Conservation (phyloP, 139 green algal species). For the Volvox reticuliferus region DNA sequence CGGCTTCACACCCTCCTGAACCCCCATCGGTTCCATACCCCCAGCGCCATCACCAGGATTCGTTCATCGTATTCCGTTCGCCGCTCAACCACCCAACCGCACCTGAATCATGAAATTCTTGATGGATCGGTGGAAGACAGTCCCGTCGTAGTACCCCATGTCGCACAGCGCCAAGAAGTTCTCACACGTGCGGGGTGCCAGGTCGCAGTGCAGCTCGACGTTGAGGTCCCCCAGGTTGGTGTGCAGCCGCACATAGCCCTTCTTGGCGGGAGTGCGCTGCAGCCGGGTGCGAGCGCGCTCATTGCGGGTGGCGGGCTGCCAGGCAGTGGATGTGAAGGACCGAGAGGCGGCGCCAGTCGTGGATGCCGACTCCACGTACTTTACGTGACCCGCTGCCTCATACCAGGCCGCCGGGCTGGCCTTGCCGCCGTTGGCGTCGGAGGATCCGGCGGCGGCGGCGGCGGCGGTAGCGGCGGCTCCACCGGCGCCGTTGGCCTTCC, state of each 20-base stretch:
- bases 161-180: slow-evolving; percentile 95
- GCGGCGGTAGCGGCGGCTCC: background rate
- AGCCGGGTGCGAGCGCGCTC: slow-evolving; percentile 67
- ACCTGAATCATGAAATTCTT: slow-evolving; percentile 97
- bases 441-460: background rate
- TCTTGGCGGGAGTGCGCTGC: slow-evolving; percentile 87
- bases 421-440: slow-evolving; percentile 39
- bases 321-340: slow-evolving; percentile 90
- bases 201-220: slow-evolving; percentile 93
- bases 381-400: slow-evolving; percentile 59
- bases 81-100: no score
- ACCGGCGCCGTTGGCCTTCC: no score
- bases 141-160: slow-evolving; percentile 92
- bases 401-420: slow-evolving; percentile 58
- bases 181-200: slow-evolving; percentile 91
- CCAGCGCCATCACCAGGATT: no score
- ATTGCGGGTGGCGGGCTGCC: slow-evolving; percentile 71
- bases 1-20: no score
- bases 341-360: slow-evolving; percentile 56
- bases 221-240: slow-evolving; percentile 90
- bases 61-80: no score
- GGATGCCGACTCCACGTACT: slow-evolving; percentile 51
- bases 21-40: no score
- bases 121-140: slow-evolving; percentile 94
- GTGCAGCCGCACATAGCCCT: slow-evolving; percentile 76